A percentile compares a stretch with the other conserved stretches of the same genome.
These are phyloP conservation scores for Trifolium fragiferum DNA, from an alignment of 306 rosid species.

Conservation along the genomic window DNA sequence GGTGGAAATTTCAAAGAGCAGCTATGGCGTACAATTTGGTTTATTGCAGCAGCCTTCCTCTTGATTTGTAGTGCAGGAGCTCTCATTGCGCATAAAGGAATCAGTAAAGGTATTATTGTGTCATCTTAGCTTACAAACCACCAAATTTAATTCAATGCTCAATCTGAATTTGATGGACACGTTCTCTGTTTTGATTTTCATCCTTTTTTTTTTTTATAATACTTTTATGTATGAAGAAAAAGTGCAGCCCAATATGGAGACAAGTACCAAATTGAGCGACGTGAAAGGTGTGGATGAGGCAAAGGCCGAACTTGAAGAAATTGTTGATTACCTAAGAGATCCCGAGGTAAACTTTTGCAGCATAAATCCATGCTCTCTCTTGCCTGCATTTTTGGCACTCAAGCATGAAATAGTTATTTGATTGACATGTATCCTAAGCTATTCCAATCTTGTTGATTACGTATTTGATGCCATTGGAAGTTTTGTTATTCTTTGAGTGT, in stretches of 20 bases:
- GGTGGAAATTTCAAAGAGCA: constrained; percentile 77
- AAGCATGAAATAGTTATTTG: neutral
- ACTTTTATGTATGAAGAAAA: constrained; percentile 58
- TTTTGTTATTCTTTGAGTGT: constrained; percentile 2
- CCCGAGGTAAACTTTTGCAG: constrained; percentile 64
- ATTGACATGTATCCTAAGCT: neutral
- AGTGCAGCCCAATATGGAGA: constrained; percentile 77
- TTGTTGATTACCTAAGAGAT: constrained; percentile 89
- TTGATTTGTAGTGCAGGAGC: constrained; percentile 79
- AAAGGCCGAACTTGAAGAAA: constrained; percentile 89
- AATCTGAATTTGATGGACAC: constrained; percentile 21
- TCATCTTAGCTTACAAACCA: constrained; percentile 30
- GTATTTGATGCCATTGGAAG: neutral
- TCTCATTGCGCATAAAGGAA: constrained; percentile 77
- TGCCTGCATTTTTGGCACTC: neutral
- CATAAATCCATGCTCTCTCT: constrained; percentile 16
- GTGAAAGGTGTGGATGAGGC: constrained; percentile 96
- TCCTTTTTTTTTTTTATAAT: neutral
- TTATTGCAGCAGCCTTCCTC: constrained; percentile 66
- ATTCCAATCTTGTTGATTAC: constrained; percentile 2
- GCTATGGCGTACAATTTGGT: constrained; percentile 75
- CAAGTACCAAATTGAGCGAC: constrained; percentile 77
- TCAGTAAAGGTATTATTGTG: constrained; percentile 69
- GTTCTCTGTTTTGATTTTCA: constrained; percentile 37
- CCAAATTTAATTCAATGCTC: constrained; percentile 7